Evolutionary conservation across 768 basidiomycete species (phyloP).

Genomic region (Psilocybe tampanensis): DNA sequence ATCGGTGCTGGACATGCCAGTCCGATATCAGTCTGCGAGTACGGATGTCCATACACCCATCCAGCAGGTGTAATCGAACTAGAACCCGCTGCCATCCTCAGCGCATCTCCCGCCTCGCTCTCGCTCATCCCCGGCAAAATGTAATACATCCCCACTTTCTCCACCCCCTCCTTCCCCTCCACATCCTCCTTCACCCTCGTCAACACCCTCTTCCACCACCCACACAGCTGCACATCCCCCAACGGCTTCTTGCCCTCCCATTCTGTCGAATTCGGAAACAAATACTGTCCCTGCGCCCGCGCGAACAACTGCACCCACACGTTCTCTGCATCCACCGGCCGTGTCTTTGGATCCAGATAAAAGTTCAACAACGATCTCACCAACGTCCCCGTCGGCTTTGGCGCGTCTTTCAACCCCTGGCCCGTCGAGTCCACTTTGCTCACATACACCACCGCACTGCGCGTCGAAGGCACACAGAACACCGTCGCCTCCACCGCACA

Average conservation of each 20-base stretch:
- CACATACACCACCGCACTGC: slow-evolving; percentile 79
- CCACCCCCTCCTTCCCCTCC: slow-evolving; percentile 19
- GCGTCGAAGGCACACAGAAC: slow-evolving; percentile 73
- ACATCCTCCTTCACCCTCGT: slow-evolving; percentile 53
- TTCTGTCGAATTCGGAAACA: slow-evolving; percentile 88
- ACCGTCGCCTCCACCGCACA: slow-evolving; percentile 79
- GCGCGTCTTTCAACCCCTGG: slow-evolving; percentile 46
- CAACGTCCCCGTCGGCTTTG: slow-evolving; percentile 71
- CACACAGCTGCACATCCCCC: slow-evolving; percentile 78
- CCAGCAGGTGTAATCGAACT: slow-evolving; percentile 7
- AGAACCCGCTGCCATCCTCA: slow-evolving; percentile 39
- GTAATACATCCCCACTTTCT: slow-evolving; percentile 47
- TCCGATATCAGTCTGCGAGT: slow-evolving; percentile 53
- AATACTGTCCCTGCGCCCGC: slow-evolving; percentile 86
- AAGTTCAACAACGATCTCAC: slow-evolving; percentile 65
- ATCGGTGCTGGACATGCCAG: slow-evolving; percentile 43
- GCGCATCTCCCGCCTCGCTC: slow-evolving; percentile 63
- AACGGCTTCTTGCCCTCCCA: slow-evolving; percentile 71
- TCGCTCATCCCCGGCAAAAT: slow-evolving; percentile 71
- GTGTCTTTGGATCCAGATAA: slow-evolving; percentile 63
- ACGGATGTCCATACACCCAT: slow-evolving; percentile 87
- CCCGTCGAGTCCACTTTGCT: slow-evolving; percentile 96
- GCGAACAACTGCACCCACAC: slow-evolving; percentile 91
- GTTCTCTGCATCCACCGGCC: slow-evolving; percentile 57
- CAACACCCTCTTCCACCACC: slow-evolving; percentile 90